Evolutionary conservation across 116 monocot genomes (phyloP).

Genomic region (Cymodocea nodosa): DNA sequence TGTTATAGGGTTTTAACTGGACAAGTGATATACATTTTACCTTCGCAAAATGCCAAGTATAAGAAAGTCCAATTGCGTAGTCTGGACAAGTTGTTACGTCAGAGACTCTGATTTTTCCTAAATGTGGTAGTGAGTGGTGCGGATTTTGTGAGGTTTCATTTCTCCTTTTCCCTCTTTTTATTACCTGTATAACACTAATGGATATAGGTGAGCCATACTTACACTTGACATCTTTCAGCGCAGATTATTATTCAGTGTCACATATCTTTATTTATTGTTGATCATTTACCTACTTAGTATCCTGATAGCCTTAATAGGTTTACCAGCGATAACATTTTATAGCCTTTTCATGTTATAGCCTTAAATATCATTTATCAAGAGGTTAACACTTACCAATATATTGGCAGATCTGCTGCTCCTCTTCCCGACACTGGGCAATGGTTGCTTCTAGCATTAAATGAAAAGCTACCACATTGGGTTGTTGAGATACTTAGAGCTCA

Average conservation of each 20-base stretch:
- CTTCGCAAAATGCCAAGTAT: too few species aligned
- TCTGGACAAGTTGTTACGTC: too few species aligned
- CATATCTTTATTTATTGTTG: background rate
- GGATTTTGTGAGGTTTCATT: too few species aligned
- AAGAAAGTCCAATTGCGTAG: too few species aligned
- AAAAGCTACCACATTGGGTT: conserved; percentile 58
- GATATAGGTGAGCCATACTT: background rate
- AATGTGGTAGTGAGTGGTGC: too few species aligned
- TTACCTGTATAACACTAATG: background rate
- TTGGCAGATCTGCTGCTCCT: conserved; percentile 57
- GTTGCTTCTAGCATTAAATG: conserved; percentile 79
- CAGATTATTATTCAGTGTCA: background rate
- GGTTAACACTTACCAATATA: background rate
- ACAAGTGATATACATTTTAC: too few species aligned
- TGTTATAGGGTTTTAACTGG: too few species aligned
- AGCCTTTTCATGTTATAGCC: background rate
- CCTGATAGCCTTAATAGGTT: background rate
- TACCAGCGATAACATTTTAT: background rate
- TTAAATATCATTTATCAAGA: background rate
- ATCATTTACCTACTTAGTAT: background rate
- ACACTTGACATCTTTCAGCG: background rate
- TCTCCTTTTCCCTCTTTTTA: background rate
- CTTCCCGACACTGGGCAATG: conserved; percentile 98
- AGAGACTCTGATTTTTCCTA: too few species aligned
- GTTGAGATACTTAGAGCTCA: conserved; percentile 72